Evolutionary conservation across 441 rosid genomes (phyloP), one percentile per base, ranked within the genome.

Genomic region (Gossypium trilobum): DNA sequence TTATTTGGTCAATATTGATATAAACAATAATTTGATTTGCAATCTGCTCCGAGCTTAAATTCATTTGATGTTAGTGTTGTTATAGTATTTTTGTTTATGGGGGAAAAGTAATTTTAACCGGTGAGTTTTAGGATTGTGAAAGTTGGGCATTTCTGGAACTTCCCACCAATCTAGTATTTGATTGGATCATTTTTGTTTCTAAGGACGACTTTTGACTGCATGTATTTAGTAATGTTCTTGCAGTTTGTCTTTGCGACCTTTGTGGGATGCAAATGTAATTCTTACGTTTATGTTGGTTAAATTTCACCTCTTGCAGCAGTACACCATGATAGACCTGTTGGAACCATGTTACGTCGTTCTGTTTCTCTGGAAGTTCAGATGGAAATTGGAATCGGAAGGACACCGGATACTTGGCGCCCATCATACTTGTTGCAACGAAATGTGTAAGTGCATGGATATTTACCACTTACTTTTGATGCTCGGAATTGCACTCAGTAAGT

Each of bases 261-360:
- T 42, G 31, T 16, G 55, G 16, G 44, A 60, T 60, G 42, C 14
- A 29, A 60, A 13, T 64, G 56, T 19, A 52, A 54, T 1, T 54
- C 9, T 66, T 6, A 13, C 70, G 19, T 66, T 66, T 67, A 3
- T 14, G 19, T 50, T 27, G 25, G 20, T n/a, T 67, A 7, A 8
- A 25, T 23, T 1, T 6, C 68, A 73, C 16, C 70, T 60, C 46
- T 78, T 85, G 84, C 84, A 86, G 96, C 65, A 61, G 36, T 78
- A 17, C 74, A 50, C 62, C 62, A 56, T 82, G 78, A 68, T 4
- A 74, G 78, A 46, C 29, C 67, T 50, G 68, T 61, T 54, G 70
- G 19, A 19, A 61, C 55, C 11, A 68, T 70, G 59, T 31, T 70
- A 72, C 63, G 78, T 67, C 76, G 76, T 13, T 79, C 56, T 71